Conservation (phyloP, 2,329 filamentous ascomycete genomes). For the Stachybotrys elegans region DNA sequence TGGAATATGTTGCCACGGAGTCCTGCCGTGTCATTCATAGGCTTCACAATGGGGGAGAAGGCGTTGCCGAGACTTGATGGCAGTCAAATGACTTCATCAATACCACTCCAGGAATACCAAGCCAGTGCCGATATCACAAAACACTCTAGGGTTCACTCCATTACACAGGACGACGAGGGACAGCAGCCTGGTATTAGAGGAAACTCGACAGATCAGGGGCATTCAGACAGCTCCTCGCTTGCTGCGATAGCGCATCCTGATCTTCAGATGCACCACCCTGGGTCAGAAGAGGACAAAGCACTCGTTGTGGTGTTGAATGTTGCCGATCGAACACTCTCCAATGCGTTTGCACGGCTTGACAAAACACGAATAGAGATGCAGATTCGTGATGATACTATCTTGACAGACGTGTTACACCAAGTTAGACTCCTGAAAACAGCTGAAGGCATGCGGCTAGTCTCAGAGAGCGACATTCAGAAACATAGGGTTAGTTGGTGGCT, state of each 20-base stretch:
- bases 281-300: neutral
- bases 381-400: neutral
- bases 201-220: neutral
- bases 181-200: too few species aligned
- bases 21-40: neutral
- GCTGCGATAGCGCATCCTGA: neutral
- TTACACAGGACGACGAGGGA: neutral
- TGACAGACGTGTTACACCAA: neutral
- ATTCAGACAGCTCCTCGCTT: neutral
- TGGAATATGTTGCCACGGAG: neutral
- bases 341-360: neutral
- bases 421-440: neutral
- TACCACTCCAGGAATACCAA: neutral
- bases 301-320: neutral
- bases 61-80: neutral
- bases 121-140: neutral
- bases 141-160: neutral
- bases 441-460: neutral
- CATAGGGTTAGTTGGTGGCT: neutral
- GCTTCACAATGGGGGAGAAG: neutral
- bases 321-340: neutral
- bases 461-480: neutral
- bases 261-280: neutral
- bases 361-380: neutral
- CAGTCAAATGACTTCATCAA: neutral